Percentiles rank a stretch among this genome's conserved stretches.
Conservation (phyloP, 768 basidiomycete species). For the Boletus rubescentipes region DNA sequence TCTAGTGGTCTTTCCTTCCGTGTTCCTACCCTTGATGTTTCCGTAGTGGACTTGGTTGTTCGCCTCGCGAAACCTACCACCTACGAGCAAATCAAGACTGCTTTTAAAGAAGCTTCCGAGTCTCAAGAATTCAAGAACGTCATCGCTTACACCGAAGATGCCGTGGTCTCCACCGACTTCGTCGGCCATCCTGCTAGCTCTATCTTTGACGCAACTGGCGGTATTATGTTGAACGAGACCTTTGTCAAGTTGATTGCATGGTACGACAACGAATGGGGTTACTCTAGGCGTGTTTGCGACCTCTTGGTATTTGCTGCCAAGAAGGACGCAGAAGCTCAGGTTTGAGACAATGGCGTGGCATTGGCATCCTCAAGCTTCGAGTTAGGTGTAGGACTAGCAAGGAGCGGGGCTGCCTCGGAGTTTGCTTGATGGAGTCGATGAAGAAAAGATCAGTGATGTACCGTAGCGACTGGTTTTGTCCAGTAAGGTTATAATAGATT, state of each 20-base stretch:
- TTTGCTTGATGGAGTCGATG: background rate
- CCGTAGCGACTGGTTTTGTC: background rate
- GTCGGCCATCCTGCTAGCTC: conserved; percentile 75
- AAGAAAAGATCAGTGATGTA: conserved; percentile 14
- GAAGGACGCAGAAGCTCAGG: conserved; percentile 50
- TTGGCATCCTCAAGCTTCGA: background rate
- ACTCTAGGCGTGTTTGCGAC: conserved; percentile 91
- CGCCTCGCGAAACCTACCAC: conserved; percentile 82
- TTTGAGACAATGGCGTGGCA: conserved; percentile 5
- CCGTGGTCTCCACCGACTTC: conserved; percentile 93
- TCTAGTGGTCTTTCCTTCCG: conserved; percentile 91
- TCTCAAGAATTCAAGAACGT: conserved; percentile 64
- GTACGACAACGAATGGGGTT: conserved; percentile 96
- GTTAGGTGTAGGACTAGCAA: conserved; percentile 17
- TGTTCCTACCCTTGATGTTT: conserved; percentile 94
- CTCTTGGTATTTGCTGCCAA: conserved; percentile 78
- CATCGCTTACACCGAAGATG: conserved; percentile 89
- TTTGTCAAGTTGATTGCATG: conserved; percentile 97
- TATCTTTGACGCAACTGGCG: conserved; percentile 92
- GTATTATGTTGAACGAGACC: conserved; percentile 87
- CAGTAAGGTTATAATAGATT: conserved; percentile 10
- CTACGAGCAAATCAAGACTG: conserved; percentile 90
- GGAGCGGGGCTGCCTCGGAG: background rate
- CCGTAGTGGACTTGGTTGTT: conserved; percentile 96
- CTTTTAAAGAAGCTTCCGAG: conserved; percentile 76